A percentile compares a stretch with the other conserved stretches of the same genome.
Evolutionary conservation across 495 filamentous ascomycete genomes (phyloP).

Genomic region (Daldinia childiae): DNA sequence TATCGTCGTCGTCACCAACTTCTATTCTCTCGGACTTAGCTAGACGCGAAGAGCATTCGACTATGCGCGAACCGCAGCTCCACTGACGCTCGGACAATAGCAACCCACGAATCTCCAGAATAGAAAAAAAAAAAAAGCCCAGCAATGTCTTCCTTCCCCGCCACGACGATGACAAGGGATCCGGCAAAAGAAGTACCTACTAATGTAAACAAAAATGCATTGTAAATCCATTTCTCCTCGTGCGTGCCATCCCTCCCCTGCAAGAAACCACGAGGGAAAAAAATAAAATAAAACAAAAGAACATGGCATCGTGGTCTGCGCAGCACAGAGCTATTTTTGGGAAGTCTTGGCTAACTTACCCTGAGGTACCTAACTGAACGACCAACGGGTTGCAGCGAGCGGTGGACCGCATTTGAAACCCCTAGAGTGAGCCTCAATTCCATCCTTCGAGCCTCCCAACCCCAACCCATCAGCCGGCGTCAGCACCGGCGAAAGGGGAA

Average conservation of each 20-base stretch:
- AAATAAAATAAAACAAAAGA: neutral
- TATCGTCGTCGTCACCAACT: neutral
- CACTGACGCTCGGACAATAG: neutral
- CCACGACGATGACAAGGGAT: neutral
- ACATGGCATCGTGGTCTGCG: neutral
- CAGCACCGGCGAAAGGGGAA: neutral
- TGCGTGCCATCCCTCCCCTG: neutral
- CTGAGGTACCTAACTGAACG: too few relatives aligned
- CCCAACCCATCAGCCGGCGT: slow-evolving; percentile 6
- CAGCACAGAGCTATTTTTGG: too few relatives aligned
- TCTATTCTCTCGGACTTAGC: neutral
- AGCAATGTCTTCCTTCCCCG: neutral
- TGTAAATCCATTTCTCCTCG: neutral
- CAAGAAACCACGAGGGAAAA: slow-evolving; percentile 2
- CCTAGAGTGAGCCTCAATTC: neutral
- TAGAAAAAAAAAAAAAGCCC: neutral
- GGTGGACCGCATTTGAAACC: neutral
- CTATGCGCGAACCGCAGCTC: neutral
- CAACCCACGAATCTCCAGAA: neutral
- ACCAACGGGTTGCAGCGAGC: neutral
- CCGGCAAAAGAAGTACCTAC: too few relatives aligned
- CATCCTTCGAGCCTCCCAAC: slow-evolving; percentile 5
- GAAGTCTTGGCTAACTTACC: too few relatives aligned
- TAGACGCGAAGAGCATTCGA: neutral
- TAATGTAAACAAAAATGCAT: neutral